Percentiles rank a stretch among this genome's conserved stretches.
phyloP scores from a whole-genome alignment of 208 protist genomes.

The Crithidia thermophila region DNA sequence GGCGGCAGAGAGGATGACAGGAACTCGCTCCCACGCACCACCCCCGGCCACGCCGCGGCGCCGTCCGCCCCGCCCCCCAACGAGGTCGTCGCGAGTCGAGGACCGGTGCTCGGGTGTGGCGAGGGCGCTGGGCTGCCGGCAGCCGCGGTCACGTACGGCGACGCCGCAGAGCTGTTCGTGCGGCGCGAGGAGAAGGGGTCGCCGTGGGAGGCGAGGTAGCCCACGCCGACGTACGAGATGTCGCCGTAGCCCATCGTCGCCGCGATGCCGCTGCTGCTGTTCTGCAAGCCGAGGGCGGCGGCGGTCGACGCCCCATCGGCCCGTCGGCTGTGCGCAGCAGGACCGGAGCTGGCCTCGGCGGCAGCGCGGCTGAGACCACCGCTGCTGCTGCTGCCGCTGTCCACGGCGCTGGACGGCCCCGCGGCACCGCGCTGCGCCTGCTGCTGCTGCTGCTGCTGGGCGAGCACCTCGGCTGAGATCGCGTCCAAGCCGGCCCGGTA shows the following conservation, averaged over 20 bases:
- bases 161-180: not conserved
- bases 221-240: constrained; percentile 25
- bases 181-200: not conserved
- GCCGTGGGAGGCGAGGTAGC: constrained; percentile 12
- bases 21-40: constrained; percentile 1
- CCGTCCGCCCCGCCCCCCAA: not conserved
- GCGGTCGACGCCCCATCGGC: not conserved
- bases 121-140: constrained; percentile 7
- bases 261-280: not conserved
- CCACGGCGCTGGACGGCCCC: not conserved
- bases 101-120: constrained; percentile 1
- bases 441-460: constrained; percentile 17
- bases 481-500: constrained; percentile 69
- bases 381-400: not conserved
- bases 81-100: not conserved
- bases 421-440: not conserved
- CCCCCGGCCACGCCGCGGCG: constrained; percentile 11
- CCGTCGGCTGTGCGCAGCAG: not conserved
- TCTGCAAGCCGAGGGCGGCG: not conserved
- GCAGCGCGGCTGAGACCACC: no score
- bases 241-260: constrained; percentile 2
- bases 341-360: no score
- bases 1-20: constrained; percentile 7
- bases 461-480: constrained; percentile 33
- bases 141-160: constrained; percentile 1